Conservation (phyloP, 2,329 filamentous ascomycete species). For the Talaromyces sp. region DNA sequence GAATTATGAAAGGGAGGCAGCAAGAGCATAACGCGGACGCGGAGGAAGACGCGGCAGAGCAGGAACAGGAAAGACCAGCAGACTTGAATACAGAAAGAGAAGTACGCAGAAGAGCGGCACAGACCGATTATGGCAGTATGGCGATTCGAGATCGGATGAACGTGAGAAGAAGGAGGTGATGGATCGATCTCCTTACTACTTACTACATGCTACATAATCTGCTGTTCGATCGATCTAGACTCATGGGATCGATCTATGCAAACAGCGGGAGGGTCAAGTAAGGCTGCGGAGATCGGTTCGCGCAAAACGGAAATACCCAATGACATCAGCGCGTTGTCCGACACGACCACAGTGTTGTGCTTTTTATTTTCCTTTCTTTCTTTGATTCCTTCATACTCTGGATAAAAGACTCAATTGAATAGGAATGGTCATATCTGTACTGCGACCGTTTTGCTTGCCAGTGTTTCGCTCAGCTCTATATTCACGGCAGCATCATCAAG, state of each 20-base stretch:
- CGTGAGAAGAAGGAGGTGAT: constrained; percentile 5
- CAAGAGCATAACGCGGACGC: not conserved
- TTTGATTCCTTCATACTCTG: not conserved
- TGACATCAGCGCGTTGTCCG: constrained; percentile 12
- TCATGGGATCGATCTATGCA: not conserved
- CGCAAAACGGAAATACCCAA: constrained; percentile 1
- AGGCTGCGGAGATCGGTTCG: constrained; percentile 1
- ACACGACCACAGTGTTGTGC: not conserved
- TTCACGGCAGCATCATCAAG: not conserved
- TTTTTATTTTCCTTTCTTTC: not conserved
- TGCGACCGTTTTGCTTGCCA: not conserved
- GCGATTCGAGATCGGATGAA: constrained; percentile 29
- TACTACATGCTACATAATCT: too few relatives aligned
- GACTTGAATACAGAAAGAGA: constrained; percentile 8
- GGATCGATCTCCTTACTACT: too few relatives aligned
- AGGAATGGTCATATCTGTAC: not conserved
- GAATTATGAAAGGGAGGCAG: constrained; percentile 21
- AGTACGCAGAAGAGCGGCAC: constrained; percentile 23
- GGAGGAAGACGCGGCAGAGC: not conserved
- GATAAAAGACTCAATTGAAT: not conserved
- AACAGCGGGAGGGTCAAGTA: not conserved
- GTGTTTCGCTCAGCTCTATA: not conserved
- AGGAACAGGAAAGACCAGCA: not conserved
- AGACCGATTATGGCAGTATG: constrained; percentile 34
- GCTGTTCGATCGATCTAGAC: not conserved